Evolutionary conservation across 345 rosid species (phyloP), one percentile per base, ranked within the genome.

Genomic region (Nephelium lappaceum): DNA sequence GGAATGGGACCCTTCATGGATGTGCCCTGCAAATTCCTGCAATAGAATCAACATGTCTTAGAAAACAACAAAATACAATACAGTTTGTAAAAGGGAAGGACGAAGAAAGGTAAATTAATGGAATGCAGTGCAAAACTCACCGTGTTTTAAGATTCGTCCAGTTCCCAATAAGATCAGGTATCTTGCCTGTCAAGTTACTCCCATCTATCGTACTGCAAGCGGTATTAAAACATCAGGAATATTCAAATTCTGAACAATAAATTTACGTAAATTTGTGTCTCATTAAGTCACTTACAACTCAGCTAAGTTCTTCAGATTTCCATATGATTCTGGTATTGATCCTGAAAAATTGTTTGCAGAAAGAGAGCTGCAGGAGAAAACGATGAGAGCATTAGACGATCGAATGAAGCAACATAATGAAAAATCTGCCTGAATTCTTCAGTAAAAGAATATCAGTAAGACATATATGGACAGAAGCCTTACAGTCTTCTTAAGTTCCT

Each of bases 1-100:
- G 98, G 98, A 77, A 96, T 87, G n/a, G 99, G 97, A 42, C 99
- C 99, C 81, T 85, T 88, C 94, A 94, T 80, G 24, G 93, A 86
- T 67, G 97, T 90, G 31, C 99, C 98, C 76, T 96, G 94, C 85
- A 91, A 71, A 86, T 91, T 83, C 66, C 97, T 96, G 82, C 65
- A 82, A 78, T n/a, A 47, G 5, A 75, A 64, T 69, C 21, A 39
- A 62, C 68, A 31, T 23, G 19, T 49, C n/a, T 61, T 65, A 16
- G 68, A 75, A 38, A 67, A 49, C 11, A 8, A 49, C 19, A 66
- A 31, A 5, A 4, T 55, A 58, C 39, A 31, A 45, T 19, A 9
- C 24, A 27, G 11, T 24, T 24, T 8, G 11, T n/a, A 23, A 23
- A 41, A 15, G 64, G 55, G 31, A 41, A 45, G 55, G 25, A 38